These are phyloP conservation scores for Quercus phellos DNA, from an alignment of 331 rosid species.

Conservation along the genomic window DNA sequence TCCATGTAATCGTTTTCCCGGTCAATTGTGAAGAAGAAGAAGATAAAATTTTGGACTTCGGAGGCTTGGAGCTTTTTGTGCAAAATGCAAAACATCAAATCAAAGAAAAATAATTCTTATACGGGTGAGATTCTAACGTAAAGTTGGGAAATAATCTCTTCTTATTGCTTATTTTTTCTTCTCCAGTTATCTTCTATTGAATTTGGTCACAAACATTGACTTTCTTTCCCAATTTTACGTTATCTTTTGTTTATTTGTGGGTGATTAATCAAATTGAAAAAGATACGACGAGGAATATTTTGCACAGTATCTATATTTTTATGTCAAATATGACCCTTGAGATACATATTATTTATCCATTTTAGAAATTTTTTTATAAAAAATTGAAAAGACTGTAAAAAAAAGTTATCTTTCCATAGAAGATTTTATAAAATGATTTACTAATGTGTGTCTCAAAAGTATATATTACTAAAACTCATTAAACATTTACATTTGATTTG, in stretches of 20 bases:
- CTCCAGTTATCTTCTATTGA: neutral
- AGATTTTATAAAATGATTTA: too few species aligned
- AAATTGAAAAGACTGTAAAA: fast-evolving
- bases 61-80: too few species aligned
- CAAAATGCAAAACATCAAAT: neutral
- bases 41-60: too few species aligned
- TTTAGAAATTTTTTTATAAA: too few species aligned
- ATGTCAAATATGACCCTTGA: too few species aligned
- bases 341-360: too few species aligned
- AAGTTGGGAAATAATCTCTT: neutral
- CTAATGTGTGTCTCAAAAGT: fast-evolving
- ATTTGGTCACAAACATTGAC: neutral
- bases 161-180: neutral
- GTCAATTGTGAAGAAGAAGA: too few species aligned
- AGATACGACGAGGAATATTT: fast-evolving
- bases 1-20: neutral
- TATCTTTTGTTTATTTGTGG: neutral
- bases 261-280: too few species aligned
- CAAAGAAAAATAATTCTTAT: neutral
- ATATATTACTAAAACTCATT: too few species aligned
- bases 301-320: too few species aligned
- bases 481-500: too few species aligned
- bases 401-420: fast-evolving
- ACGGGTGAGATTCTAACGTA: neutral
- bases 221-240: neutral